phyloP scores from a whole-genome alignment of 192 early-diverging fungal genomes.

The Pilaira anomala region DNA sequence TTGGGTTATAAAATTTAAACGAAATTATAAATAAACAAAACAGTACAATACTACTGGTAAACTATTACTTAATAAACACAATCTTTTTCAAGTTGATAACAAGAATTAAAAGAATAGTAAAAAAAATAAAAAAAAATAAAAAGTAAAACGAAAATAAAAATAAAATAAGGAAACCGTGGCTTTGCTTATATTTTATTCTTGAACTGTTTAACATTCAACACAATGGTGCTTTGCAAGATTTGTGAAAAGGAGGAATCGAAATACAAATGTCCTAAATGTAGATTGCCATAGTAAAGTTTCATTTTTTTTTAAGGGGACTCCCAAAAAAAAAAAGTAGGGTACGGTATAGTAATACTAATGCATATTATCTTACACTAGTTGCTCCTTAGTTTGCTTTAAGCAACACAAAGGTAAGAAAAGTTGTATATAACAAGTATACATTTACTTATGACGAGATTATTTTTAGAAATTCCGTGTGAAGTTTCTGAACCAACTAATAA shows the following conservation, averaged over 20 bases:
- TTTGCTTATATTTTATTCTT: background rate
- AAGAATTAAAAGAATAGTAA: no score
- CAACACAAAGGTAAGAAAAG: constrained; percentile 31
- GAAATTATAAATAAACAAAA: no score
- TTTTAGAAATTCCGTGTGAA: constrained; percentile 18
- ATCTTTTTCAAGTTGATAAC: no score
- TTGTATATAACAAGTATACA: background rate
- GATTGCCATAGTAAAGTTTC: constrained; percentile 25
- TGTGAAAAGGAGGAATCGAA: constrained; percentile 19
- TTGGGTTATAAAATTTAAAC: no score
- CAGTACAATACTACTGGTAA: no score
- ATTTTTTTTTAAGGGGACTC: no score
- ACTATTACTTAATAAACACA: no score
- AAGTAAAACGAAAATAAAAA: background rate
- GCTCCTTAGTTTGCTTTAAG: constrained; percentile 32
- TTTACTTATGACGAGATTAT: constrained; percentile 1
- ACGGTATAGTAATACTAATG: background rate
- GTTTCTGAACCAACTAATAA: background rate
- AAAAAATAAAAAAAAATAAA: background rate
- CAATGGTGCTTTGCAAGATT: constrained; percentile 16
- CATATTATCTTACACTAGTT: constrained; percentile 11
- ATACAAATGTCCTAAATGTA: constrained; percentile 36
- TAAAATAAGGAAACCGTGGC: background rate
- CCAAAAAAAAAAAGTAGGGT: background rate
- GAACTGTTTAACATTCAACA: background rate